Conservation (phyloP, 169 alveolate species). For the Eimeria zaria region DNA sequence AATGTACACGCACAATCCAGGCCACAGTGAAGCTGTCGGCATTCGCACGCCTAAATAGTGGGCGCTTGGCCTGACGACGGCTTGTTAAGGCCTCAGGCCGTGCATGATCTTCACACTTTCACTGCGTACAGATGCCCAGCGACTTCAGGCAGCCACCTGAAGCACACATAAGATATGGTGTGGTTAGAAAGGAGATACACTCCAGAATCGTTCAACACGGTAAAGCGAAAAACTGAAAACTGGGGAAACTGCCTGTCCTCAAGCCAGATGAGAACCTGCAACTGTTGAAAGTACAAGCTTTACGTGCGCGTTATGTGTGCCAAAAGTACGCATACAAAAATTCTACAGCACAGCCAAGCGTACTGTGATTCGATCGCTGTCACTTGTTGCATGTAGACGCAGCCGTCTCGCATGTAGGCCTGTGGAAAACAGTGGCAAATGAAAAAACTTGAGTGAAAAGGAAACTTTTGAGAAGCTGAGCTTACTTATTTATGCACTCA, state of each 20-base stretch:
- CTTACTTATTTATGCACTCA: not conserved
- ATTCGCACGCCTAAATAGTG: not conserved
- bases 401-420: slow-evolving; percentile 79
- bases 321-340: not conserved
- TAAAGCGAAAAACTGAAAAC: no score
- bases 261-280: not conserved
- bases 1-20: not conserved
- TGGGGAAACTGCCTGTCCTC: not conserved
- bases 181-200: not conserved
- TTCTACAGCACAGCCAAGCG: not conserved
- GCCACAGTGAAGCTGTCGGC: not conserved
- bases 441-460: not conserved
- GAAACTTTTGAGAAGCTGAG: not conserved
- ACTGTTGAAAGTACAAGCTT: not conserved
- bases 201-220: not conserved
- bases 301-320: not conserved
- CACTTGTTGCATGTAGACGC: slow-evolving; percentile 76
- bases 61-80: not conserved
- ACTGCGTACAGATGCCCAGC: slow-evolving; percentile 60
- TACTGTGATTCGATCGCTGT: slow-evolving; percentile 65
- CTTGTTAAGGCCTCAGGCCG: no score
- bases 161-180: not conserved
- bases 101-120: not conserved
- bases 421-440: not conserved
- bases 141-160: slow-evolving; percentile 71